Conservation (phyloP, 2,329 filamentous ascomycete species). For the Dactylellina parvicollis region DNA sequence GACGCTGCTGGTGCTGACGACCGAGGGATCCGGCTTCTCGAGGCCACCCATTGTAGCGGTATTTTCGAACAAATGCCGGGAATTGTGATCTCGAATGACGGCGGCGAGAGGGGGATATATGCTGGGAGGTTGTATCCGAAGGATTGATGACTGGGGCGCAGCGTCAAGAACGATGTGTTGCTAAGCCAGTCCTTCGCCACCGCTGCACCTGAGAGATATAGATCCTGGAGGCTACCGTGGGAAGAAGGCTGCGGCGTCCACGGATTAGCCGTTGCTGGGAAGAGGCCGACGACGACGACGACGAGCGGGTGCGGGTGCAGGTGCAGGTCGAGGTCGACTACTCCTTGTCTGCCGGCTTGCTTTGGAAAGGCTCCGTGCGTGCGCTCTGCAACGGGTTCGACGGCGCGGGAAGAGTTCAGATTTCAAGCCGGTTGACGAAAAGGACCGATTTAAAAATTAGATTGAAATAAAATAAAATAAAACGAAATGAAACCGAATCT, state of each 20-base stretch:
- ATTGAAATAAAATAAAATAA: not conserved
- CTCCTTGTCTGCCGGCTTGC: conserved; percentile 13
- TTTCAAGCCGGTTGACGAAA: not conserved
- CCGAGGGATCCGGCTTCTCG: conserved; percentile 46
- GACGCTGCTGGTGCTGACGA: conserved; percentile 52
- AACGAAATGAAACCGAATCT: not conserved
- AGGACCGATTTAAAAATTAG: too few species aligned
- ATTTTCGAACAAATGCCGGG: not conserved
- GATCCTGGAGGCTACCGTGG: too few species aligned
- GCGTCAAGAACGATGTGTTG: conserved; percentile 27
- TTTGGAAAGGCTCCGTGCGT: conserved; percentile 39
- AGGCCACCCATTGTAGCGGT: conserved; percentile 40
- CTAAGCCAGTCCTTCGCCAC: not conserved
- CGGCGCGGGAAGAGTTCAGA: conserved; percentile 15
- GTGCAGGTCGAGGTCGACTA: conserved; percentile 15
- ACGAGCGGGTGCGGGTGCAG: conserved; percentile 16
- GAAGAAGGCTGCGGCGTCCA: not conserved
- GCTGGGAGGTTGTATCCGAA: conserved; percentile 6
- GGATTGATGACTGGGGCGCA: conserved; percentile 44
- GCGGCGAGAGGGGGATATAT: not conserved
- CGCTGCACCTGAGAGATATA: conserved; percentile 6
- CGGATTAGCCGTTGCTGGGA: not conserved
- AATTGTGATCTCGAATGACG: not conserved
- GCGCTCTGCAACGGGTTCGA: conserved; percentile 48
- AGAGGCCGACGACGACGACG: not conserved